These are phyloP conservation scores for Talaromyces borbonicus DNA, from an alignment of 495 filamentous ascomycete species.

Conservation along the genomic window DNA sequence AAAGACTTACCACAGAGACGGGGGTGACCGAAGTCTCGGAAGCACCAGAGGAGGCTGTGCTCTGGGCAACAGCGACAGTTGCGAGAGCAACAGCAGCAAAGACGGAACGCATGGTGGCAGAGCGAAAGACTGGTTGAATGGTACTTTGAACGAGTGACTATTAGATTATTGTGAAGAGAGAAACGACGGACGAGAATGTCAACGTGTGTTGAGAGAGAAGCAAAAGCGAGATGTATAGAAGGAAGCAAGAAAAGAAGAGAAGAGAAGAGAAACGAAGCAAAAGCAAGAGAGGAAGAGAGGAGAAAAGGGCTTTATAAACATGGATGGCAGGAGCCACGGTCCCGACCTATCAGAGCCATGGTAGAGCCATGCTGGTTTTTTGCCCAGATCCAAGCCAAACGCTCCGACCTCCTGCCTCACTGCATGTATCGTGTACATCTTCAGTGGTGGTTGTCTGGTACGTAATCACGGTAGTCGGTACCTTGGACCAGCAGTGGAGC, in stretches of 20 bases:
- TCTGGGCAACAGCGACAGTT: slow-evolving; percentile 29
- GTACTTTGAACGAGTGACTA: slow-evolving; percentile 8
- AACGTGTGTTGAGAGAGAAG: background rate
- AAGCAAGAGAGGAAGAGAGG: background rate
- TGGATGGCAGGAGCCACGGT: background rate
- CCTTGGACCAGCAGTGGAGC: no score
- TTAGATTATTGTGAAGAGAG: background rate
- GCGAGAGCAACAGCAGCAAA: slow-evolving; percentile 32
- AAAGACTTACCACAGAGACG: slow-evolving; percentile 6
- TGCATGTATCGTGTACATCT: no score
- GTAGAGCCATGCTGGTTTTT: no score
- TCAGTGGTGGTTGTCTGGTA: no score
- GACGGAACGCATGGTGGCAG: slow-evolving; percentile 30
- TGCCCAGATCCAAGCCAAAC: no score
- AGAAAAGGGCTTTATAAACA: background rate
- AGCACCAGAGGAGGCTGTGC: no score
- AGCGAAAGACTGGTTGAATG: slow-evolving; percentile 6
- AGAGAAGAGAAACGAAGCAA: slow-evolving; percentile 4
- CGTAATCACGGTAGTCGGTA: no score
- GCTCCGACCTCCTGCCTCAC: no score
- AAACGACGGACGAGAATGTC: background rate
- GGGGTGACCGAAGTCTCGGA: slow-evolving; percentile 5
- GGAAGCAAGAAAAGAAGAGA: slow-evolving; percentile 1
- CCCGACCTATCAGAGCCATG: no score
- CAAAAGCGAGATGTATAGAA: background rate